Evolutionary conservation across 441 rosid genomes (phyloP).

Genomic region (Populus tomentosa): DNA sequence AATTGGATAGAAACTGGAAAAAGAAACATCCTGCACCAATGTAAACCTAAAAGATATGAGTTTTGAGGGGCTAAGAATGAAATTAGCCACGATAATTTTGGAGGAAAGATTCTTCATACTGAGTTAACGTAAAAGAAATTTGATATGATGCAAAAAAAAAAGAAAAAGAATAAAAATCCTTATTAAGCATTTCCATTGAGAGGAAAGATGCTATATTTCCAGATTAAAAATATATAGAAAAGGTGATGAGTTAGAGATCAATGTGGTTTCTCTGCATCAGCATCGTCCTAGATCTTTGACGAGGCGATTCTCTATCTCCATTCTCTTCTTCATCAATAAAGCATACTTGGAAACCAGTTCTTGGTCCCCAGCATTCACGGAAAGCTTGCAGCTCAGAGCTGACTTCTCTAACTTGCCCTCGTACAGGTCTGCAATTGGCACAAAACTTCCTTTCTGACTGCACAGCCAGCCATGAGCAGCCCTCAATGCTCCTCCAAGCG

Average conservation of each 20-base stretch:
- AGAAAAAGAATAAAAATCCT: neutral
- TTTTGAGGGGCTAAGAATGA: no score
- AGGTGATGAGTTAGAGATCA: neutral
- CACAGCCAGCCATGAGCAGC: slow-evolving; percentile 96
- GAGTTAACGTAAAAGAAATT: neutral
- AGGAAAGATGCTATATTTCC: neutral
- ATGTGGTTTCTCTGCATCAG: slow-evolving; percentile 18
- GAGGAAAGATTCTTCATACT: neutral
- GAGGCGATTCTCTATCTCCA: slow-evolving; percentile 63
- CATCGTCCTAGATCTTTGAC: slow-evolving; percentile 65
- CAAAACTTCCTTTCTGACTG: slow-evolving; percentile 59
- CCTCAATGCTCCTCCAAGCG: slow-evolving; percentile 80
- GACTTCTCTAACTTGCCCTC: slow-evolving; percentile 56
- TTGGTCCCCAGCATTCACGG: slow-evolving; percentile 46
- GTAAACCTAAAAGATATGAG: no score
- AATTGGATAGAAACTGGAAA: no score
- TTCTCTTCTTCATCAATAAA: slow-evolving; percentile 63
- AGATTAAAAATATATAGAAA: no score
- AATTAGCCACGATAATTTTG: no score
- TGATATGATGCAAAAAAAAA: neutral
- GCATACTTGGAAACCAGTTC: slow-evolving; percentile 49
- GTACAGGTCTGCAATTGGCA: slow-evolving; percentile 64
- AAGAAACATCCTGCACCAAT: no score
- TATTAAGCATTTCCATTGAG: neutral
- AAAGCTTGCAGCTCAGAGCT: slow-evolving; percentile 64